A percentile compares a stretch with the other conserved stretches of the same genome.
Evolutionary conservation across 331 rosid species (phyloP).

Genomic region (Quercus tomentella): DNA sequence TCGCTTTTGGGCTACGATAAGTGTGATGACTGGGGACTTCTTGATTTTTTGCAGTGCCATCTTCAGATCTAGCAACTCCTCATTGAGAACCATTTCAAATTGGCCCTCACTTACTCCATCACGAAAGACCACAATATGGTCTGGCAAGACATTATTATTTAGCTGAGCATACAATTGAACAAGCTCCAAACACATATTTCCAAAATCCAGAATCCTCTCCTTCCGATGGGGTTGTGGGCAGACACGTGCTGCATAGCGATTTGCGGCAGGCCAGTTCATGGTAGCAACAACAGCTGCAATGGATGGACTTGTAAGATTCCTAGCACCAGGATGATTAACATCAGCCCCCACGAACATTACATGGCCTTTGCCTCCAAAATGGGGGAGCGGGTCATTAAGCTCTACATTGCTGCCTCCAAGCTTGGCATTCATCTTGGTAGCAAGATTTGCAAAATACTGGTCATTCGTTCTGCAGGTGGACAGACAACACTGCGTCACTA

Average conservation of each 20-base stretch:
- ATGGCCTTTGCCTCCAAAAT: slow-evolving; percentile 38
- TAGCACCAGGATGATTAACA: slow-evolving; percentile 70
- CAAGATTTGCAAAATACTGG: slow-evolving; percentile 55
- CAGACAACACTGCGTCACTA: slow-evolving; percentile 75
- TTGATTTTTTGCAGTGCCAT: slow-evolving; percentile 22
- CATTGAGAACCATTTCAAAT: slow-evolving; percentile 83
- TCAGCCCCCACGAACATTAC: slow-evolving; percentile 86
- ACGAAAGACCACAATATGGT: slow-evolving; percentile 56
- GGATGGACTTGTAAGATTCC: slow-evolving; percentile 46
- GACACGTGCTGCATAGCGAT: slow-evolving; percentile 71
- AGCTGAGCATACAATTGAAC: slow-evolving; percentile 32
- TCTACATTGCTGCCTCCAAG: slow-evolving; percentile 89
- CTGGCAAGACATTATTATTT: slow-evolving; percentile 43
- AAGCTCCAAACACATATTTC: slow-evolving; percentile 61
- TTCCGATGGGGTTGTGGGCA: slow-evolving; percentile 42
- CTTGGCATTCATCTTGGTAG: slow-evolving; percentile 81
- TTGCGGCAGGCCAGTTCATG: slow-evolving; percentile 83
- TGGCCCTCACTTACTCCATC: slow-evolving; percentile 82
- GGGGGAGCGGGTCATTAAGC: slow-evolving; percentile 43
- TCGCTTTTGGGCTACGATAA: slow-evolving; percentile 74
- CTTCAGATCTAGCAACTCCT: slow-evolving; percentile 58
- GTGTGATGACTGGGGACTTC: slow-evolving; percentile 54
- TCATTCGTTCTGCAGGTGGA: slow-evolving; percentile 39
- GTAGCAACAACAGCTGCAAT: slow-evolving; percentile 78
- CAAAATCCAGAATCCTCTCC: slow-evolving; percentile 55